Conservation (phyloP, 805 yeast genomes). For the Torulaspora microellipsoides region DNA sequence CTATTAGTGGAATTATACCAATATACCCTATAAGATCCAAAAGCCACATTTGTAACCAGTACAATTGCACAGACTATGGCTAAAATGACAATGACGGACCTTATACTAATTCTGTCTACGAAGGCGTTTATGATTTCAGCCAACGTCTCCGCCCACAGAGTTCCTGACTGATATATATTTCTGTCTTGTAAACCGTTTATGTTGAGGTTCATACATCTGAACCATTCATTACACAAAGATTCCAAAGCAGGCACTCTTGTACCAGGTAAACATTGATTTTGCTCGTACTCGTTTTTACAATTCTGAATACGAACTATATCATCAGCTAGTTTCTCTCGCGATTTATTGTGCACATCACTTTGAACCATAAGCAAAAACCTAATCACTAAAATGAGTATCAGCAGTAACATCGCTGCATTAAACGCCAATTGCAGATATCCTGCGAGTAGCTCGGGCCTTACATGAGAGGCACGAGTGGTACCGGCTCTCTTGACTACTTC, state of each 20-base stretch:
- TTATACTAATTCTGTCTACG: conserved; percentile 64
- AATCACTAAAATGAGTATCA: conserved; percentile 48
- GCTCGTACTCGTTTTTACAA: conserved; percentile 64
- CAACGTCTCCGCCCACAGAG: conserved; percentile 72
- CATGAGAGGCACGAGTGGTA: conserved; percentile 2
- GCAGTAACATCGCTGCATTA: conserved; percentile 48
- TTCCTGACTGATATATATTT: conserved; percentile 57
- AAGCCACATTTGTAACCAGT: conserved; percentile 47
- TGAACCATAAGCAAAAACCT: conserved; percentile 52
- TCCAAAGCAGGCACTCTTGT: conserved; percentile 72
- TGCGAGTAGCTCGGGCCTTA: conserved; percentile 8
- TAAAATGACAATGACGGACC: conserved; percentile 50
- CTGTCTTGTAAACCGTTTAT: conserved; percentile 49
- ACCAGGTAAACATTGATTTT: conserved; percentile 67
- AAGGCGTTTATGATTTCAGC: conserved; percentile 81
- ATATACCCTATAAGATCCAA: conserved; percentile 39
- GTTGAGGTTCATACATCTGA: conserved; percentile 59
- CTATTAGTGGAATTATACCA: conserved; percentile 1
- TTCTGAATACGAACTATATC: conserved; percentile 56
- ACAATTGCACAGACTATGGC: conserved; percentile 49
- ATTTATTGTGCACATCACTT: conserved; percentile 66
- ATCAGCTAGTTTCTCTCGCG: conserved; percentile 56
- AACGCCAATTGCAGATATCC: conserved; percentile 57
- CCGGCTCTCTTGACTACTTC: not conserved
- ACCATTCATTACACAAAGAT: conserved; percentile 66